A percentile compares a stretch with the other conserved stretches of the same genome.
Evolutionary conservation across 1,284 basidiomycete genomes (phyloP).

Genomic region (Naganishia cerealis): DNA sequence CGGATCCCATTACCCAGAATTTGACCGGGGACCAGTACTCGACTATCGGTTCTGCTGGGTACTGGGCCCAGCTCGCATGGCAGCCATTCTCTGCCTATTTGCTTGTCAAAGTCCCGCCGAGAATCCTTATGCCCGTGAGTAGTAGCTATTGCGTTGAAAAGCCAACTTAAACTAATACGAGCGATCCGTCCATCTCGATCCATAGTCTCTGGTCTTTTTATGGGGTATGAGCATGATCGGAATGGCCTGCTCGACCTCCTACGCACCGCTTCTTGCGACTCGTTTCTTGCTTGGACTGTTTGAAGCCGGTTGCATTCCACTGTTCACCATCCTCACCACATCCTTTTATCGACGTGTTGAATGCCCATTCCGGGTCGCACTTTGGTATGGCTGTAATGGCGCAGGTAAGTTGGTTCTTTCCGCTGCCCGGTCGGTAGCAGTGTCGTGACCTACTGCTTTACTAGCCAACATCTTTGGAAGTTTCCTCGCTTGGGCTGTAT

Average conservation of each 20-base stretch:
- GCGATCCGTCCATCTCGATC: constrained; percentile 5
- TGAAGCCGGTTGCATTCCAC: constrained; percentile 42
- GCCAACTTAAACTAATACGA: too few species aligned
- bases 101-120: constrained; percentile 41
- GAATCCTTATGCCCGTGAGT: constrained; percentile 40
- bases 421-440: neutral
- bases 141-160: constrained; percentile 35
- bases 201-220: constrained; percentile 3
- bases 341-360: constrained; percentile 46
- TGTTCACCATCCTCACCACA: constrained; percentile 42
- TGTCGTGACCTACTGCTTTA: neutral
- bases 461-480: constrained; percentile 41
- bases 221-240: constrained; percentile 21
- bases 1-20: constrained; percentile 35
- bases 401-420: constrained; percentile 6
- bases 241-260: constrained; percentile 27
- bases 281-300: constrained; percentile 47
- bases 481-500: constrained; percentile 41
- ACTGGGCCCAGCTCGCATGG: constrained; percentile 34
- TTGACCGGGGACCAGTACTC: constrained; percentile 36
- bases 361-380: constrained; percentile 25
- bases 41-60: constrained; percentile 31
- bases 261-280: constrained; percentile 36
- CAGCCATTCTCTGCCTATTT: constrained; percentile 39
- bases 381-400: constrained; percentile 27